These are phyloP conservation scores for Cryomyces antarcticus DNA, from an alignment of 495 filamentous ascomycete genomes.

Conservation along the genomic window DNA sequence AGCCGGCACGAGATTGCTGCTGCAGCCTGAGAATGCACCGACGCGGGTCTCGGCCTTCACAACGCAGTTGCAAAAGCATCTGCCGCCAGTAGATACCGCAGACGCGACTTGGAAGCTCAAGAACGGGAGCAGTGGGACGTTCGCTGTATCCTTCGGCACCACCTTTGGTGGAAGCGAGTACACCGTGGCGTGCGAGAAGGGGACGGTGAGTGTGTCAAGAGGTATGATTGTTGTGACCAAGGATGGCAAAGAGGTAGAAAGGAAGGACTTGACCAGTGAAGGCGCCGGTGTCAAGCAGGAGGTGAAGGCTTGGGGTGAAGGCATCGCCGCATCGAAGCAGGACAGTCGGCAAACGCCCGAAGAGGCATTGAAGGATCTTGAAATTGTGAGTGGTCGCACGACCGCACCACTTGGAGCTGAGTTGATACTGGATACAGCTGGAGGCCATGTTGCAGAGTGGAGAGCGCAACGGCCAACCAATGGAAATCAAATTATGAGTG, in stretches of 20 bases:
- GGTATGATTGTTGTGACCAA: conserved; percentile 23
- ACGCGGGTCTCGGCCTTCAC: conserved; percentile 37
- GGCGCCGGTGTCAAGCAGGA: conserved; percentile 43
- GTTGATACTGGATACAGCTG: conserved; percentile 2
- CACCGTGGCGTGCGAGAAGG: conserved; percentile 28
- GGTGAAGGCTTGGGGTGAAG: conserved; percentile 42
- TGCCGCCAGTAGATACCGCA: conserved; percentile 59
- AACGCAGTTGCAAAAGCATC: conserved; percentile 32
- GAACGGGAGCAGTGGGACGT: conserved; percentile 39
- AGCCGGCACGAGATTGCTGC: conserved; percentile 38
- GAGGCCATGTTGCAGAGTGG: conserved; percentile 44
- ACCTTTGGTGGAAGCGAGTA: conserved; percentile 32
- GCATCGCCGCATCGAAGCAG: conserved; percentile 22
- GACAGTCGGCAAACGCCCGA: conserved; percentile 39
- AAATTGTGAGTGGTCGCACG: conserved; percentile 28
- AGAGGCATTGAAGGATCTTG: conserved; percentile 48
- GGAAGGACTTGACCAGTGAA: conserved; percentile 31
- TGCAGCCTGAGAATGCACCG: conserved; percentile 30
- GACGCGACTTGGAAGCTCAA: conserved; percentile 39
- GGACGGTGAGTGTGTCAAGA: conserved; percentile 29
- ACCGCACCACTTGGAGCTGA: not conserved
- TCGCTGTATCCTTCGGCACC: conserved; percentile 46
- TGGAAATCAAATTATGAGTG: conserved; percentile 10
- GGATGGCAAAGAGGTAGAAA: conserved; percentile 20
- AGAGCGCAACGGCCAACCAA: conserved; percentile 29